A percentile compares a stretch with the other conserved stretches of the same genome.
These are phyloP conservation scores for Pseudocercospora macadamiae DNA, from an alignment of 2,329 filamentous ascomycete genomes.

Conservation along the genomic window DNA sequence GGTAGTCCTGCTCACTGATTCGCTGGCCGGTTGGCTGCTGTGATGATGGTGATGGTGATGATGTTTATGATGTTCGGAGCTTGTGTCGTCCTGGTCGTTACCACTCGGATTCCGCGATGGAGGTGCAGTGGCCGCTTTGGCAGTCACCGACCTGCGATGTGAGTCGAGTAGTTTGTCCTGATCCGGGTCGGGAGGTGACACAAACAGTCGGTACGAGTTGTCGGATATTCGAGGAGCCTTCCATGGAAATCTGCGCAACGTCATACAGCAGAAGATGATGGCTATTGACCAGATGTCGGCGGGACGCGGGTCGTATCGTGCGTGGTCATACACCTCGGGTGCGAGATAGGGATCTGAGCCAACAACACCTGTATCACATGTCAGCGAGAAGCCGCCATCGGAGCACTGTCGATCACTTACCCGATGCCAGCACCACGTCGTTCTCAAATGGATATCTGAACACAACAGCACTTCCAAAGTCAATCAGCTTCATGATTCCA, in stretches of 20 bases:
- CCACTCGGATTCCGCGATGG: slow-evolving; percentile 43
- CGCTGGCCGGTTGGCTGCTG: slow-evolving; percentile 49
- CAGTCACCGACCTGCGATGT: slow-evolving; percentile 30
- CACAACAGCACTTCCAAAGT: slow-evolving; percentile 96
- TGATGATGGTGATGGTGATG: slow-evolving; percentile 36
- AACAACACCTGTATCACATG: slow-evolving; percentile 62
- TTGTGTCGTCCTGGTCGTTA: slow-evolving; percentile 18
- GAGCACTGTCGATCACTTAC: slow-evolving; percentile 55
- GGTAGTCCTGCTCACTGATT: slow-evolving; percentile 26
- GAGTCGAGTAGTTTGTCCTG: slow-evolving; percentile 39
- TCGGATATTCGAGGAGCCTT: slow-evolving; percentile 90
- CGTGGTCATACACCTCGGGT: slow-evolving; percentile 92
- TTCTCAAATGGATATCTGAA: slow-evolving; percentile 97
- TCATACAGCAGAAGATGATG: slow-evolving; percentile 99
- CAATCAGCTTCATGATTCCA: slow-evolving; percentile 99
- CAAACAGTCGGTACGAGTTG: slow-evolving; percentile 93
- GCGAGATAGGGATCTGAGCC: slow-evolving; percentile 95
- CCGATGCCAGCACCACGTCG: slow-evolving; percentile 77
- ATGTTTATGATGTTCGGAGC: slow-evolving; percentile 23
- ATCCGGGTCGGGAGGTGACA: slow-evolving; percentile 78
- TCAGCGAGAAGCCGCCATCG: slow-evolving; percentile 7
- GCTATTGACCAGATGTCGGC: slow-evolving; percentile 98
- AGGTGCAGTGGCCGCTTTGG: slow-evolving; percentile 42
- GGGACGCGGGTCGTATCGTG: slow-evolving; percentile 89
- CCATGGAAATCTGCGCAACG: slow-evolving; percentile 91